phyloP scores from a whole-genome alignment of 2,329 filamentous ascomycete genomes.

The Bretziella fagacearum region DNA sequence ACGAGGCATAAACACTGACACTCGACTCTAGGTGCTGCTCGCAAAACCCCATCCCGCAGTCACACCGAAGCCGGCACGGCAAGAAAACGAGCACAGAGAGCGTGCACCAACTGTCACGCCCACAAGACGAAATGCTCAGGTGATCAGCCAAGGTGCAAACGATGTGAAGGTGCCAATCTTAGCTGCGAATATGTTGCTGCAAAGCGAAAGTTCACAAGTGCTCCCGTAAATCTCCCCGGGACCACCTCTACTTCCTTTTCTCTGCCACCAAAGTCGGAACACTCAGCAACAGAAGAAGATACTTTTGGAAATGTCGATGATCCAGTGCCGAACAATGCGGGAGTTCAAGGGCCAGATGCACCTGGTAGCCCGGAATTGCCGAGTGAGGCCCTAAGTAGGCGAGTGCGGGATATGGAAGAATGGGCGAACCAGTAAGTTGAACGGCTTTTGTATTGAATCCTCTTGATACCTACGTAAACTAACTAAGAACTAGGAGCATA shows the following conservation, averaged over 20 bases:
- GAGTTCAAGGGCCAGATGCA: slow-evolving; percentile 7
- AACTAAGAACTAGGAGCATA: no score
- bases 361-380: slow-evolving; percentile 10
- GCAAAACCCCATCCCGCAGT: slow-evolving; percentile 25
- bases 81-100: slow-evolving; percentile 26
- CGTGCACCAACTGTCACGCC: slow-evolving; percentile 26
- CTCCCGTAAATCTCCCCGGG: slow-evolving; percentile 16
- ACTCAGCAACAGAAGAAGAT: no score
- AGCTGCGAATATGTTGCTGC: slow-evolving; percentile 25
- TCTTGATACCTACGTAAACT: no score
- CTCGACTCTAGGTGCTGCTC: slow-evolving; percentile 19
- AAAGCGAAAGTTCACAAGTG: slow-evolving; percentile 24
- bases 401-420: slow-evolving; percentile 7
- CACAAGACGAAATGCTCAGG: slow-evolving; percentile 30
- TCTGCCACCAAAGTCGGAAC: neutral
- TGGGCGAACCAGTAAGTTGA: no score
- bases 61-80: slow-evolving; percentile 28
- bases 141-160: slow-evolving; percentile 25
- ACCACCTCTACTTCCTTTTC: neutral
- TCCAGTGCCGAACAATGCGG: slow-evolving; percentile 13
- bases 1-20: slow-evolving; percentile 18
- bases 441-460: no score
- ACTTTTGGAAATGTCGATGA: no score
- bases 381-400: slow-evolving; percentile 10
- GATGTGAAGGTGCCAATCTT: slow-evolving; percentile 23